Percentiles rank a stretch among this genome's conserved stretches.
Evolutionary conservation across 116 monocot species (phyloP).

Genomic region (Thalassia testudinum): DNA sequence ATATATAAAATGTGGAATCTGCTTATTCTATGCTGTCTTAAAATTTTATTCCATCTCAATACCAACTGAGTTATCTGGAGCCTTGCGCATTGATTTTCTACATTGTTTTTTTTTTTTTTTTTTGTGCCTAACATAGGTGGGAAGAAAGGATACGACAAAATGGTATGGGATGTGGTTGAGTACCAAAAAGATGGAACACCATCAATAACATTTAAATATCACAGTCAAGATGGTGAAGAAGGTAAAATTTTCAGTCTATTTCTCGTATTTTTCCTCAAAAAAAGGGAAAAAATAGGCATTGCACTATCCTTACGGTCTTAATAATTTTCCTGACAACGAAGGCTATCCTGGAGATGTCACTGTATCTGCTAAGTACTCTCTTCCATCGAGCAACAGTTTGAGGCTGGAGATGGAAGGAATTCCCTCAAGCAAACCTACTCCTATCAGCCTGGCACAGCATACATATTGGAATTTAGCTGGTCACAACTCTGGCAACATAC

Average conservation of each 20-base stretch:
- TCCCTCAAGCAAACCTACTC: slow-evolving; percentile 46
- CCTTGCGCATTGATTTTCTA: too few species aligned
- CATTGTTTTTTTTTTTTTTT: not conserved
- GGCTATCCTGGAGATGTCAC: slow-evolving; percentile 34
- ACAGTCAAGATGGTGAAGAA: slow-evolving; percentile 83
- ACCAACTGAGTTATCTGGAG: too few species aligned
- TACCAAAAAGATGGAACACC: slow-evolving; percentile 33
- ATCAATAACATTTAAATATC: slow-evolving; percentile 66
- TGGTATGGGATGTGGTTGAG: slow-evolving; percentile 70
- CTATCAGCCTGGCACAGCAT: slow-evolving; percentile 67
- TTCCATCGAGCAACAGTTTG: slow-evolving; percentile 17
- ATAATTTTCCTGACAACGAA: not conserved
- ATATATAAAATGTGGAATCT: too few species aligned
- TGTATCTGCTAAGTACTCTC: slow-evolving; percentile 25
- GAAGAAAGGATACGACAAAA: slow-evolving; percentile 65
- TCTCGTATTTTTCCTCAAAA: too few species aligned
- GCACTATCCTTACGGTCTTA: too few species aligned
- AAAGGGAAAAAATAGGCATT: too few species aligned
- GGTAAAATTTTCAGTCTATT: slow-evolving; percentile 37
- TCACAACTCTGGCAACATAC: slow-evolving; percentile 44
- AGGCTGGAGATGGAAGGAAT: slow-evolving; percentile 46
- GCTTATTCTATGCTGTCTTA: too few species aligned
- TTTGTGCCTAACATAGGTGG: slow-evolving; percentile 53
- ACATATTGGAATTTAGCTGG: slow-evolving; percentile 84
- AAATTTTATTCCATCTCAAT: too few species aligned